Percentiles rank a stretch among this genome's conserved stretches.
Evolutionary conservation across 192 early-diverging fungal genomes (phyloP).

Genomic region (Lunasporangiospora selenospora): DNA sequence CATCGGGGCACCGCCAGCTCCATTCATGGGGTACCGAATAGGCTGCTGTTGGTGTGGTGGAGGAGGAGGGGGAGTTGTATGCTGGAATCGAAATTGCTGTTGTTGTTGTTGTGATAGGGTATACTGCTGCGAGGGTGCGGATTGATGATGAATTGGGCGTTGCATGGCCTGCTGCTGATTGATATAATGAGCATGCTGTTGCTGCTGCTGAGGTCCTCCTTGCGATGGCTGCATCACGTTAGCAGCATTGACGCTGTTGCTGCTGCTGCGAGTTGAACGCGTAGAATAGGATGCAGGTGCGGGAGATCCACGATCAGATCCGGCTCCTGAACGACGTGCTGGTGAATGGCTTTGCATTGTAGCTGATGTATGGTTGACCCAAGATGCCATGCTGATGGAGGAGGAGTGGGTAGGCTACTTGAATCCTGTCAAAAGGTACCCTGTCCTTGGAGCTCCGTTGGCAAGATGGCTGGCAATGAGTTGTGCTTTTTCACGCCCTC

Average conservation of each 20-base stretch:
- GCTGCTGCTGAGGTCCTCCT: conserved; percentile 8
- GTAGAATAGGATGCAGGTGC: conserved; percentile 15
- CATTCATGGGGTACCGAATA: no score
- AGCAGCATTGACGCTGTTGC: conserved; percentile 1
- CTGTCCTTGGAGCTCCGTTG: no score
- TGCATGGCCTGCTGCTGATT: conserved; percentile 7
- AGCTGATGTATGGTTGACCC: conserved; percentile 36
- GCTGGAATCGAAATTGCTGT: not conserved
- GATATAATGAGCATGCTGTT: no score
- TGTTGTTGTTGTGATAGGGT: conserved; percentile 1
- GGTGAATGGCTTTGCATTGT: conserved; percentile 19
- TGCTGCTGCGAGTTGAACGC: conserved; percentile 14
- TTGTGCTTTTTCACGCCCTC: no score
- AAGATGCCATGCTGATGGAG: conserved; percentile 19
- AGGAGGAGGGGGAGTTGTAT: no score
- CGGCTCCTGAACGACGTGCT: not conserved
- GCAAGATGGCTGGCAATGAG: no score
- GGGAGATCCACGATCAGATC: conserved; percentile 12
- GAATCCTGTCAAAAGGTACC: no score
- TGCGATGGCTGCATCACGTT: conserved; percentile 1
- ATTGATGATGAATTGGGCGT: conserved; percentile 2
- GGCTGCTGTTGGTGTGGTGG: no score
- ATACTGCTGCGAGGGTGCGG: not conserved
- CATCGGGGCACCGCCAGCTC: no score
- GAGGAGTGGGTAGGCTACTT: no score